Percentiles rank a stretch among this genome's conserved stretches.
Evolutionary conservation across 495 filamentous ascomycete genomes (phyloP).

Genomic region (Tuber aestivum): DNA sequence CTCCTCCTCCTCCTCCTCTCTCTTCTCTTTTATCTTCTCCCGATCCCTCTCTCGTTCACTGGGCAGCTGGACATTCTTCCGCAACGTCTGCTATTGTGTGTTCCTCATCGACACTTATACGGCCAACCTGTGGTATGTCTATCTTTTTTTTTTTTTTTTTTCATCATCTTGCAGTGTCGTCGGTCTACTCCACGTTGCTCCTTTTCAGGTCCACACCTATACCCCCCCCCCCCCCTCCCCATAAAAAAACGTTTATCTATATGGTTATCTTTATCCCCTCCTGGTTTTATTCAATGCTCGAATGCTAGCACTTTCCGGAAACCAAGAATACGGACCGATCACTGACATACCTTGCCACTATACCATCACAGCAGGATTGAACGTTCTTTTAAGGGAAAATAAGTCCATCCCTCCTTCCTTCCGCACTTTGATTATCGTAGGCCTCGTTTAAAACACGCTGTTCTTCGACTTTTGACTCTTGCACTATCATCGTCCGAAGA

Average conservation of each 20-base stretch:
- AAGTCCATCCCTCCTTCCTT: constrained; percentile 31
- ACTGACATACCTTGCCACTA: constrained; percentile 22
- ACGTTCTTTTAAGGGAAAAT: constrained; percentile 24
- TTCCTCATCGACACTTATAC: background rate
- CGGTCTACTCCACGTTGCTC: constrained; percentile 4
- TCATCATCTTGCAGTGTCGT: constrained; percentile 4
- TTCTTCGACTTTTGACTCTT: constrained; percentile 16
- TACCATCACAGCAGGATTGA: constrained; percentile 35
- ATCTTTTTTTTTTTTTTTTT: background rate
- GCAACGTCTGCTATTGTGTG: background rate
- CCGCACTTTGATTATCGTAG: constrained; percentile 18
- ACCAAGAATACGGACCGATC: constrained; percentile 5
- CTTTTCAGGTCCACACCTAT: background rate
- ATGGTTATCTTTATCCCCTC: background rate
- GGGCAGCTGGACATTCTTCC: background rate
- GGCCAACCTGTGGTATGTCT: background rate
- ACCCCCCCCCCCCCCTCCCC: background rate
- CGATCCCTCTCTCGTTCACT: constrained; percentile 1
- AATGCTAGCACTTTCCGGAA: constrained; percentile 3
- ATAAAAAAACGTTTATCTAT: background rate
- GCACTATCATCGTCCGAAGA: constrained; percentile 6
- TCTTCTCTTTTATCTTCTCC: background rate
- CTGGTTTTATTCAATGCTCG: background rate
- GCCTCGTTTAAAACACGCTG: constrained; percentile 19
- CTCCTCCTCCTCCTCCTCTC: background rate